Conservation (phyloP, 768 basidiomycete species). For the Amanita rimosa region DNA sequence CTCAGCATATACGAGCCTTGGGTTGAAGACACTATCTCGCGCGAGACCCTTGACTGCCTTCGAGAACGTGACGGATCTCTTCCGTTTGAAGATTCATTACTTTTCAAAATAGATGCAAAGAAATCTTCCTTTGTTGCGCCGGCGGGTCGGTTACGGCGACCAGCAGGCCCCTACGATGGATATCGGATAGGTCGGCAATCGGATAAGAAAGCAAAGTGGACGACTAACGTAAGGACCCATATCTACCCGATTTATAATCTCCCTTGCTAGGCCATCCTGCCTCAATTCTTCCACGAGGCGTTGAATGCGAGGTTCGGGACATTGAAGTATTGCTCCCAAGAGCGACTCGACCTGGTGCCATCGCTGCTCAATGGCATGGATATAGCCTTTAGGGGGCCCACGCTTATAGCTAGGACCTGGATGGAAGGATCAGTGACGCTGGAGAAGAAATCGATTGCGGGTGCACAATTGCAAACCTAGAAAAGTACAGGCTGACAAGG, state of each 20-base stretch:
- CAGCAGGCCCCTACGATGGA: conserved; percentile 48
- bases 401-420: conserved; percentile 72
- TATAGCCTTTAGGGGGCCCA: conserved; percentile 84
- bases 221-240: conserved; percentile 63
- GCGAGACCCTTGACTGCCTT: conserved; percentile 64
- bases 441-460: neutral
- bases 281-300: conserved; percentile 50
- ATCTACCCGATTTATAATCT: conserved; percentile 69
- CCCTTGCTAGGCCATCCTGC: conserved; percentile 65
- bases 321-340: conserved; percentile 72
- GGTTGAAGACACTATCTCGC: conserved; percentile 70
- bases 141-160: conserved; percentile 46
- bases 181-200: conserved; percentile 5
- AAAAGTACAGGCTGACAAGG: conserved; percentile 48
- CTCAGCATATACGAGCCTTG: conserved; percentile 28
- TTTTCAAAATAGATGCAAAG: conserved; percentile 60
- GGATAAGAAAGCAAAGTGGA: neutral
- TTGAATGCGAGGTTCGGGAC: conserved; percentile 54
- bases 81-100: conserved; percentile 34
- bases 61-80: conserved; percentile 51
- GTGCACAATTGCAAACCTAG: conserved; percentile 28
- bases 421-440: neutral
- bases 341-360: conserved; percentile 90
- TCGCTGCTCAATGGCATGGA: conserved; percentile 84
- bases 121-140: conserved; percentile 70